phyloP scores from a whole-genome alignment of 2,329 filamentous ascomycete species.

The Huntiella savannae region DNA sequence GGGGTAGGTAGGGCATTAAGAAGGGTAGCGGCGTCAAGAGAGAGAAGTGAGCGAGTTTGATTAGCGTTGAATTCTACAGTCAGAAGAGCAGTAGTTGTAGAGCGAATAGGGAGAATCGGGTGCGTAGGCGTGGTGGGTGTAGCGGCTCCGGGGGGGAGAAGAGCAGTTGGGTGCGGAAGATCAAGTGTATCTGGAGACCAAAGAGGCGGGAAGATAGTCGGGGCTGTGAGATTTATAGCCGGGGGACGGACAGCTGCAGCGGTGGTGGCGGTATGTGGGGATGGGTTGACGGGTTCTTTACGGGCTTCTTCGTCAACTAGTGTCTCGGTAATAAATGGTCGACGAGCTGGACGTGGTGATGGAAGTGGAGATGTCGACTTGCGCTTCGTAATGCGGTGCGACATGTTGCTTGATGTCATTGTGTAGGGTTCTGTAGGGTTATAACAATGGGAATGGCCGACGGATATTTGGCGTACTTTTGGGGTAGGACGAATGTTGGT shows the following conservation, averaged over 20 bases:
- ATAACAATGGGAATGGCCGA: too few relatives aligned
- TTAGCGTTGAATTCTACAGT: slow-evolving; percentile 8
- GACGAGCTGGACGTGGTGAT: not conserved
- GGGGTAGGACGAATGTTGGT: too few relatives aligned
- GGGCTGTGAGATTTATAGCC: not conserved
- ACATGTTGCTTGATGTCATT: too few relatives aligned
- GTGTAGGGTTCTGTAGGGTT: too few relatives aligned
- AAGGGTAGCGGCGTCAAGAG: slow-evolving; percentile 3
- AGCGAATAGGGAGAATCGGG: not conserved
- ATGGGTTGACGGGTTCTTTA: not conserved
- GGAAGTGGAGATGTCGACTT: not conserved
- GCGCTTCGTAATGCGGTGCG: not conserved
- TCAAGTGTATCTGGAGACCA: not conserved
- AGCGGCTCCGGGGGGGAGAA: not conserved
- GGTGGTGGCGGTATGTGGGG: not conserved
- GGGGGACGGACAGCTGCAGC: not conserved
- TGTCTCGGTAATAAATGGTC: too few relatives aligned
- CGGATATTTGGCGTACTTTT: too few relatives aligned
- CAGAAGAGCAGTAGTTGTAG: not conserved
- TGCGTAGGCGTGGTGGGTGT: not conserved
- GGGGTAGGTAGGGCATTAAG: slow-evolving; percentile 1
- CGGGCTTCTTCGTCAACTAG: too few relatives aligned
- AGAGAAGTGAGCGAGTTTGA: slow-evolving; percentile 4
- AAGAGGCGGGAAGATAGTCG: not conserved
- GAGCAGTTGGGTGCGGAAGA: not conserved